phyloP scores from a whole-genome alignment of 2,329 filamentous ascomycete genomes.

The Xenoacremonium recifei region DNA sequence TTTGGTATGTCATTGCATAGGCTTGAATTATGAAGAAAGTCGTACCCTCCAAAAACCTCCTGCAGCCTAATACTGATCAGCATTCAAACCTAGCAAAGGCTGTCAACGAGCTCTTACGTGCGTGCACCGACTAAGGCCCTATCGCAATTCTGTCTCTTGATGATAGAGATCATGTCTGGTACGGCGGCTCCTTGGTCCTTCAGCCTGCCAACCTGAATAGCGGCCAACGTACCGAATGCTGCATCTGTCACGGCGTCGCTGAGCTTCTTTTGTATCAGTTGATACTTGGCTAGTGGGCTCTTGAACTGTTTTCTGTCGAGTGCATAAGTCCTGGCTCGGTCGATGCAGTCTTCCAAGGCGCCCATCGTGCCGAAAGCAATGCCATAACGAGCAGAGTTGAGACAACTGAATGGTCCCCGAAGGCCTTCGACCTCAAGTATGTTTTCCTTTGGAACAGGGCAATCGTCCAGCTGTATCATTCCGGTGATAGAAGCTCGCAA shows the following conservation, averaged over 20 bases:
- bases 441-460: slow-evolving; percentile 83
- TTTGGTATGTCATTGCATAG: neutral
- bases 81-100: neutral
- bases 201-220: slow-evolving; percentile 84
- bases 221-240: slow-evolving; percentile 85
- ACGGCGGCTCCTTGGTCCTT: slow-evolving; percentile 87
- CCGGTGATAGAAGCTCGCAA: slow-evolving; percentile 91
- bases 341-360: slow-evolving; percentile 87
- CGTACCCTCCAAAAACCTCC: slow-evolving; percentile 78
- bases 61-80: slow-evolving; percentile 53
- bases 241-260: slow-evolving; percentile 90
- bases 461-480: slow-evolving; percentile 94
- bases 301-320: slow-evolving; percentile 96
- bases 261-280: slow-evolving; percentile 96
- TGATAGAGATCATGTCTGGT: slow-evolving; percentile 95
- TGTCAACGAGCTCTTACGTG: slow-evolving; percentile 28
- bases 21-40: neutral
- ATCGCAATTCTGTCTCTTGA: slow-evolving; percentile 98
- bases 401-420: slow-evolving; percentile 84
- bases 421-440: slow-evolving; percentile 93
- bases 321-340: slow-evolving; percentile 79
- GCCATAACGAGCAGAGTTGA: slow-evolving; percentile 90
- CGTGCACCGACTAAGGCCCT: slow-evolving; percentile 77
- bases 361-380: slow-evolving; percentile 94
- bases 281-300: slow-evolving; percentile 93